Base-by-base conservation (phyloP, 371 early-diverging fungal species). In the Zychaea mexicana region DNA sequence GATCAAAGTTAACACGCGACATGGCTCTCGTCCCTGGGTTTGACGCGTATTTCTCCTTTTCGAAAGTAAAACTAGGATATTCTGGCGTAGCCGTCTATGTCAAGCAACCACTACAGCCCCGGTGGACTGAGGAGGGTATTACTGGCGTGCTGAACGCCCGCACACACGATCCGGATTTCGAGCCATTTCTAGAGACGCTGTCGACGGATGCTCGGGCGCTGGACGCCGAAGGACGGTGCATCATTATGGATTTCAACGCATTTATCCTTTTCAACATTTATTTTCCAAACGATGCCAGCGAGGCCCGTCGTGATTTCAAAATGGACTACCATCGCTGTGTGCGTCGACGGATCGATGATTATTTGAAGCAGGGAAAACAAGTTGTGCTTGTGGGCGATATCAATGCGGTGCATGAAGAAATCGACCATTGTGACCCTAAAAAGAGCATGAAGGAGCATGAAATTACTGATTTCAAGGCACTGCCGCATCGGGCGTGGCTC, bases 181-280 rank as follows among this genome's bases (percentile, higher is more conserved):
- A 54, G 9, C 47, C 64, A 15, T 63, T 68, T 19, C 47, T 65
- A 13, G 59, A 56, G 21, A 64, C 73, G 9, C 68, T 74, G 3
- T 26, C 26, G 2, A 79, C 71, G 2, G 79, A 74, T 32, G 72
- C 90, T 10, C 63, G 72, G 15, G 78, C 69, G 36, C 67, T 94
- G 46, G 92, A 93, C 61, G 76, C 74, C 3, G 93, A 96, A 71
- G 96, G 95, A 0, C 86, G 96, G 0, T 85, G 88, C 17, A 60
- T 95, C 4, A 76, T 93, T n/a, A 81, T 93, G n/a, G 92, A 93
- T 56, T 92, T 93, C 69, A 78, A 78, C 0, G 67, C 79, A n/a
- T 92, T 94, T 82, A 84, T 91, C 13, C 70, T 96, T 10, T 81
- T 95, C 68, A 94, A 95, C 63, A 76, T 90, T 19, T 95, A 96